These are phyloP conservation scores for Fusarium cicatricum DNA, from an alignment of 2,329 filamentous ascomycete genomes.

Conservation along the genomic window DNA sequence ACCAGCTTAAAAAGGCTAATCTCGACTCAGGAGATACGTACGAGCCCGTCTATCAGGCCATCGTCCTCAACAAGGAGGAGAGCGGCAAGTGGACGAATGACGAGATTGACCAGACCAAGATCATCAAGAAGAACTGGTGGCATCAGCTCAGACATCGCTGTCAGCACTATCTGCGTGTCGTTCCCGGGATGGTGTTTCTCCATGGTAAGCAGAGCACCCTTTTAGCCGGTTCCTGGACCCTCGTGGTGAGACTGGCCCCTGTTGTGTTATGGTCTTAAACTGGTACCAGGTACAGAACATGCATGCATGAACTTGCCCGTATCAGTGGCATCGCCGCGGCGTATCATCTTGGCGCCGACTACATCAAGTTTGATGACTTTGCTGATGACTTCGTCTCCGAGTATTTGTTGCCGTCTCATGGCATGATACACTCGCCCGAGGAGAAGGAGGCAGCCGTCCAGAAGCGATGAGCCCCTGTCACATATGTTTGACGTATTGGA, in stretches of 20 bases:
- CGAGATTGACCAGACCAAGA: conserved; percentile 65
- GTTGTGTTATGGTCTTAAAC: not conserved
- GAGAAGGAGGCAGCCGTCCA: conserved; percentile 40
- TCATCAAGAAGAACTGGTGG: conserved; percentile 73
- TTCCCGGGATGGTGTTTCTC: conserved; percentile 77
- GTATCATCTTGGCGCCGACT: conserved; percentile 71
- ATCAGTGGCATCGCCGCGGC: conserved; percentile 76
- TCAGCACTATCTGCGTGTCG: conserved; percentile 70
- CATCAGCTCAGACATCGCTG: conserved; percentile 72
- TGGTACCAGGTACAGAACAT: conserved; percentile 53
- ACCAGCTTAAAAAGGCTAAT: conserved; percentile 65
- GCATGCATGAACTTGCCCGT: conserved; percentile 74
- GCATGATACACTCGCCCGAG: conserved; percentile 49
- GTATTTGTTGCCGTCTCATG: conserved; percentile 56
- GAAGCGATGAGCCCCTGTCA: not conserved
- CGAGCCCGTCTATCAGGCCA: conserved; percentile 75
- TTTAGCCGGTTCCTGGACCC: conserved; percentile 73
- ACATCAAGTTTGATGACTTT: conserved; percentile 66
- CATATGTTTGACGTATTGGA: no score
- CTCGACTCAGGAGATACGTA: conserved; percentile 42
- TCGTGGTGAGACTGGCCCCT: conserved; percentile 61
- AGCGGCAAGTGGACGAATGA: conserved; percentile 65
- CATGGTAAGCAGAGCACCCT: conserved; percentile 70
- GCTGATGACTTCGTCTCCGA: conserved; percentile 58
- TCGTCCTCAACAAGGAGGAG: conserved; percentile 68